Evolutionary conservation across 306 rosid genomes (phyloP).

Genomic region (Sicyos edulis): DNA sequence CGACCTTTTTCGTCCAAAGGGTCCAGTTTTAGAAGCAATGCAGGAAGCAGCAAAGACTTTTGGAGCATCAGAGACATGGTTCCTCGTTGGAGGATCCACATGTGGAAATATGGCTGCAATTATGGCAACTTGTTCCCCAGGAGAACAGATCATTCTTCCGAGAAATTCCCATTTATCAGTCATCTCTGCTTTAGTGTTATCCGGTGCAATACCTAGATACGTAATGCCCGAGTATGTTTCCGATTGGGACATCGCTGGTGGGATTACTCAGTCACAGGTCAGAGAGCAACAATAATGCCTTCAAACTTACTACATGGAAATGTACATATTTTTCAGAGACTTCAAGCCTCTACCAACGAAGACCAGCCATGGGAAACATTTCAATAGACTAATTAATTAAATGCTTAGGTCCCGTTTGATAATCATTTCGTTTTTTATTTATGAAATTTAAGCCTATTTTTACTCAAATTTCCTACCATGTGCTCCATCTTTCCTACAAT

Average conservation of each 20-base stretch:
- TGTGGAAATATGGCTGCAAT: constrained; percentile 84
- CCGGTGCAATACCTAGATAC: constrained; percentile 77
- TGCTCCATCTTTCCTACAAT: no score
- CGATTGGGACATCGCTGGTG: constrained; percentile 67
- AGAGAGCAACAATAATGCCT: no score
- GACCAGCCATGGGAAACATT: no score
- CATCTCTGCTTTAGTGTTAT: constrained; percentile 63
- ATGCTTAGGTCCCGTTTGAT: no score
- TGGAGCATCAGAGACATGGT: constrained; percentile 78
- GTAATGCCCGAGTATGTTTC: constrained; percentile 57
- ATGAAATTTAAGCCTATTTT: no score
- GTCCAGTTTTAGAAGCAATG: constrained; percentile 78
- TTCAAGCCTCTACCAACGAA: no score
- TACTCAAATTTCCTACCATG: no score
- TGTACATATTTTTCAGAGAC: no score
- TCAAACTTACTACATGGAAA: background rate
- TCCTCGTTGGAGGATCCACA: constrained; percentile 89
- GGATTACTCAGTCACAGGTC: constrained; percentile 57
- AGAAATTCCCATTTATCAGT: constrained; percentile 76
- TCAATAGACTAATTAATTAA: no score
- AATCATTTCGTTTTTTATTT: no score
- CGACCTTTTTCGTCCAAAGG: constrained; percentile 65
- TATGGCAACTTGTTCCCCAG: constrained; percentile 75
- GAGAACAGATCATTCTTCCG: constrained; percentile 65
- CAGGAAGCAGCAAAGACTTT: constrained; percentile 65